A percentile compares a stretch with the other conserved stretches of the same genome.
Evolutionary conservation across 352 stramenopile genomes (phyloP).

Genomic region (Aphanomyces stellatus): DNA sequence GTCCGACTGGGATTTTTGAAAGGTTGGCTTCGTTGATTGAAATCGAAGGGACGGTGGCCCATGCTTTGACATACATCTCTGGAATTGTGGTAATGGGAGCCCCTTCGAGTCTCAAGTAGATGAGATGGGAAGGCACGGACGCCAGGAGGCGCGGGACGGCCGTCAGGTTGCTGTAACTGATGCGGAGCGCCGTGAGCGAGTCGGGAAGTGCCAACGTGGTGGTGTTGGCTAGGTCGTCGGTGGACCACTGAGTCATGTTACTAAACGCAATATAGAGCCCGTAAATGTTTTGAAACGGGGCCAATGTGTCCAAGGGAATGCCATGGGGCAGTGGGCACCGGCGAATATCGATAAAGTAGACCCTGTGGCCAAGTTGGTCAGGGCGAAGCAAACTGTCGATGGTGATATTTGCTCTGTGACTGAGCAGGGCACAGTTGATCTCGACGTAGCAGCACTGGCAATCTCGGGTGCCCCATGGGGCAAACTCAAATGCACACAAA

Average conservation of each 20-base stretch:
- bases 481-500: no score
- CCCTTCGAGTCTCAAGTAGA: not conserved
- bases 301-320: not conserved
- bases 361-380: no score
- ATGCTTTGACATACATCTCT: not conserved
- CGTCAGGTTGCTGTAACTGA: not conserved
- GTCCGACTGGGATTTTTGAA: not conserved
- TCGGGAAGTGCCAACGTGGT: not conserved
- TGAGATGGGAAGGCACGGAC: not conserved
- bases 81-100: not conserved
- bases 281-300: not conserved
- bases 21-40: not conserved
- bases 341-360: no score
- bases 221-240: not conserved
- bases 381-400: no score
- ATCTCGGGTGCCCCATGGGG: no score
- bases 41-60: not conserved
- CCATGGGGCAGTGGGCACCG: not conserved
- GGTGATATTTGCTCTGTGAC: no score
- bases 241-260: no score
- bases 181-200: not conserved
- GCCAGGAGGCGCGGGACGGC: not conserved
- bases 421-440: no score
- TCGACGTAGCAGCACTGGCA: no score
- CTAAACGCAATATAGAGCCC: constrained; percentile 3